Base-by-base conservation (phyloP, 495 filamentous ascomycete species). In the Talaromyces ruber region DNA sequence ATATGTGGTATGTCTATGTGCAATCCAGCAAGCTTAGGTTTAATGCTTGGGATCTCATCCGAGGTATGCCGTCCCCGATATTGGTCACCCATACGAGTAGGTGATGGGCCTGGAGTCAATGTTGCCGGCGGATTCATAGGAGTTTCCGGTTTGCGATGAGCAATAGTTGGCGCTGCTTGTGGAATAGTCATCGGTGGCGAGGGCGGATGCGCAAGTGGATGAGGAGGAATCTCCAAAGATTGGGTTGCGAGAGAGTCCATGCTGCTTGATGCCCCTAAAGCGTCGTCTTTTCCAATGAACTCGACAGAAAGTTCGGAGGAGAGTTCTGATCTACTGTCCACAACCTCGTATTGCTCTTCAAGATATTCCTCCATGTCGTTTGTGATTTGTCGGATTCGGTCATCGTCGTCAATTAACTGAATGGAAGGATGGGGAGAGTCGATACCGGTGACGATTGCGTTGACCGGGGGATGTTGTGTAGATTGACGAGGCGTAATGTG, bases 231-330 rank as follows among this genome's bases (percentile, higher is more conserved):
- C 28, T 74, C 73, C 22, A 85, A 76, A 65, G 68, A 79, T 62
- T 69, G 82, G 71, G 63, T 78, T 65, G 63, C 73, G 70, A 74
- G 55, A 28, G 75, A 78, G 24, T 66, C 67, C 43, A 21, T 51
- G 28, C 54, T 58, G 54, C 30, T 63, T n/a, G 37, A 47, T 58
- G 73, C 71, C 9, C 72, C 74, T 5, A 73, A 69, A 29, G 76
- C 79, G 29, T 86, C 81, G 30, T 74, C 66, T 12, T 64, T 55
- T 39, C 82, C 82, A 26, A 86, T 77, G 22, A 83, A 70, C 53
- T 93, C 89, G 7, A 85, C 76, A 1, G 93, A 94, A 29, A 93
- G 64, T 61, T 96, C 90, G 11, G 91, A 92, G 14, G 90, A 93
- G 14, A 93, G 72, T 62, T 89, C 90, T 60, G 88, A 93, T 28